Evolutionary conservation across 2,329 filamentous ascomycete genomes (phyloP).

Genomic region (Rhynchosporium agropyri): DNA sequence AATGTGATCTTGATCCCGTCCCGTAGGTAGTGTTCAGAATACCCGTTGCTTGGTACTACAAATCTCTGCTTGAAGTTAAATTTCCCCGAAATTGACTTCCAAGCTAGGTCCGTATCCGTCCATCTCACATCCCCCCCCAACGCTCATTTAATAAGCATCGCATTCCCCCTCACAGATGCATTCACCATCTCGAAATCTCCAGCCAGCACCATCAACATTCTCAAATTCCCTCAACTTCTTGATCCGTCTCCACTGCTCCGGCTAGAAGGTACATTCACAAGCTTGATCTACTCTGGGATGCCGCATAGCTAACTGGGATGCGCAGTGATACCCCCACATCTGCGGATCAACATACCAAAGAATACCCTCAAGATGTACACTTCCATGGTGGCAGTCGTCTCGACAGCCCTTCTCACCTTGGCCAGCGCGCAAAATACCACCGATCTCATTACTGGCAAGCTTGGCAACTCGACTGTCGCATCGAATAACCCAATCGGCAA

Average conservation of each 20-base stretch:
- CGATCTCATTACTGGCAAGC: slow-evolving; percentile 36
- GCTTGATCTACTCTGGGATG: slow-evolving; percentile 7
- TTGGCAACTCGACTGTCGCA: slow-evolving; percentile 55
- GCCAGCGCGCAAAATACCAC: slow-evolving; percentile 32
- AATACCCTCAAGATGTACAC: slow-evolving; percentile 29
- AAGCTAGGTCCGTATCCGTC: background rate
- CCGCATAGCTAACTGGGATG: slow-evolving; percentile 4
- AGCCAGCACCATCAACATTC: slow-evolving; percentile 7
- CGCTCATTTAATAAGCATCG: slow-evolving; percentile 19
- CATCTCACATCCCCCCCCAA: background rate
- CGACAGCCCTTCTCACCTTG: slow-evolving; percentile 25
- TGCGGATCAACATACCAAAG: slow-evolving; percentile 6
- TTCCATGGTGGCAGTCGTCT: slow-evolving; percentile 24
- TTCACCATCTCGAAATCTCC: background rate
- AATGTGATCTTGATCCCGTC: slow-evolving; percentile 17
- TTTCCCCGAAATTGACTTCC: slow-evolving; percentile 5
- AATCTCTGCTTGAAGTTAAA: no score
- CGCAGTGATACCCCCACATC: slow-evolving; percentile 1
- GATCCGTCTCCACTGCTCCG: background rate
- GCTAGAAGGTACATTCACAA: slow-evolving; percentile 6
- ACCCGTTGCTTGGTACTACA: slow-evolving; percentile 4
- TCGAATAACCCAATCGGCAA: slow-evolving; percentile 58
- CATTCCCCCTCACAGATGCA: background rate
- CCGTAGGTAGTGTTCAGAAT: slow-evolving; percentile 14
- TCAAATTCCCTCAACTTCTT: slow-evolving; percentile 18